Base-by-base conservation (phyloP, 192 early-diverging fungal genomes). In the Entomortierella beljakovae region DNA sequence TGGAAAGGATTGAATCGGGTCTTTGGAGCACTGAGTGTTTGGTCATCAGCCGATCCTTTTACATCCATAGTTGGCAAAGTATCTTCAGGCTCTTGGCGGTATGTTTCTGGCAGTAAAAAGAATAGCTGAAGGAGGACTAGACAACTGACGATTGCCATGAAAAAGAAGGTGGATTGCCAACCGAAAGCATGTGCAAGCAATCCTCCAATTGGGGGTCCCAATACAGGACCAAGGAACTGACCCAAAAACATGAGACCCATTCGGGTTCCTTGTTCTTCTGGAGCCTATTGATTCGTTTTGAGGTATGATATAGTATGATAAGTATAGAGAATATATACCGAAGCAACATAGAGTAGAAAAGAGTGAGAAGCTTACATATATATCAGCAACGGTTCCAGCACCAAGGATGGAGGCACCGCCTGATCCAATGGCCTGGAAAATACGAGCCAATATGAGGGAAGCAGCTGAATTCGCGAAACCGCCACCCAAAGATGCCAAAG, bases 151-250 rank as follows among this genome's bases (percentile, higher is more conserved):
- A 74, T 80, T 20, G 82, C 75, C 72, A 68, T 80, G 29, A 85
- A 87, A 64, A 72, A 84, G 43, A 83, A 87, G 28, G 81, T 87
- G 2, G 81, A 56, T 46, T 80, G 54, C 85, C 85, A 84, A 6
- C 81, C 68, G 50, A 69, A 68, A 2, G 63, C 51, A 28, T 81
- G 61, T 13, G 82, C 71, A 22, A 87, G 70, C 18, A 87, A 53
- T n/a, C 85, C 85, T 22, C 85, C 85, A 34, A 87, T 70, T 15
- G 82, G 84, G 8, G 81, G 79, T 60, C 70, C 77, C 22, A 72
- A 37, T 50, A 72, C 64, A 31, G 69, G 69, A n/a, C 70, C 69
- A 13, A 81, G 58, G 67, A 70, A 79, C 46, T 79, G 75, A 4
- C 75, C 75, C 42, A 79, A 48, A 43, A 79, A 79, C 67, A 79